Base-by-base conservation (phyloP, 306 rosid species). In the Dalbergia cultrata region DNA sequence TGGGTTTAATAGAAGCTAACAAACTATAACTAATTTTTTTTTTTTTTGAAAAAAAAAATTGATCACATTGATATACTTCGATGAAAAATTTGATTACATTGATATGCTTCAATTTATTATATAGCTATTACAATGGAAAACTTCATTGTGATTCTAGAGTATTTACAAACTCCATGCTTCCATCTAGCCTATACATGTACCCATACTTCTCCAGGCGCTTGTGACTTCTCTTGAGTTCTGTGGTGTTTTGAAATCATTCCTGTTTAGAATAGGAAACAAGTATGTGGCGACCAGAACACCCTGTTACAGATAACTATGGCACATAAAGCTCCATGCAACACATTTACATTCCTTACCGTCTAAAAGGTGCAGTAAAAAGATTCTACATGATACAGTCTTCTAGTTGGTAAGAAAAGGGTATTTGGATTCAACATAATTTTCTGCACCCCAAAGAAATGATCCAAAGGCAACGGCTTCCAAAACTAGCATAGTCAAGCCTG, bases 381-480 rank as follows among this genome's bases (percentile, higher is more conserved):
- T 16, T 49, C 18, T 67, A 62, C 31, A 8, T 13, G 49, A 17
- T 54, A 70, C 62, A 62, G 16, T n/a, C 26, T 47, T 85, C 85
- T 84, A 90, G 80, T 85, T 82, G 41, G 83, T 80, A 49, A 95
- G 69, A 84, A 95, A 93, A 72, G 88, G 84, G 87, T 88, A 93
- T 81, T 89, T 95, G 60, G 93, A 87, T 83, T 95, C 96, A 62
- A 90, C 89, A 44, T 95, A 88, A 87, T 87, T 91, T 85, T 95
- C 98, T 26, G 89, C 91, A 82, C 82, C 96, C 97, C 94, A 95
- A 5, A 95, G 83, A 73, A 91, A 95, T 33, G 99, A 93, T 85
- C 97, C 97, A 63, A 93, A 93, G 5, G 94, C 93, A 60, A 90
- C 92, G 0, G 97, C 98, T 87, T 95, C 98, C 87, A 90, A 65